Evolutionary conservation across 768 basidiomycete species (phyloP).

Genomic region (Gyrodon lividus): DNA sequence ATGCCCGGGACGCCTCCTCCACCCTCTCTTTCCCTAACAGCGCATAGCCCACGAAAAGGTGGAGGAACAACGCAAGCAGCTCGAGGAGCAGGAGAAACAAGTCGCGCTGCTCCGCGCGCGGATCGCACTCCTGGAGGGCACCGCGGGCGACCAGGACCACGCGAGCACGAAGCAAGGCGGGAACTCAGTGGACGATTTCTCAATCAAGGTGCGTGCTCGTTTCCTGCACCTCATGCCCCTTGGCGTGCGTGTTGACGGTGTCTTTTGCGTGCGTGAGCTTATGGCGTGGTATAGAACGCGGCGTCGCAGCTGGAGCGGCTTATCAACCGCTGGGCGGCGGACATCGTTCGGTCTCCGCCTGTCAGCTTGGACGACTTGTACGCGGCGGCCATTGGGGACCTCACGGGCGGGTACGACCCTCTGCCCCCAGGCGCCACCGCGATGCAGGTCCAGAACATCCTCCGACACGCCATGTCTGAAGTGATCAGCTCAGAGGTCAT

Average conservation of each 20-base stretch:
- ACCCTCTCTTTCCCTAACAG: constrained; percentile 33
- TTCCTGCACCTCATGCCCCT: background rate
- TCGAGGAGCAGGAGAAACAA: constrained; percentile 82
- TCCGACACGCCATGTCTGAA: constrained; percentile 80
- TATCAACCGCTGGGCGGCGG: constrained; percentile 87
- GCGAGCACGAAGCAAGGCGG: constrained; percentile 41
- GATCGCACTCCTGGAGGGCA: constrained; percentile 73
- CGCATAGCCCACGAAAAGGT: constrained; percentile 88
- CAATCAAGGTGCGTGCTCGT: constrained; percentile 63
- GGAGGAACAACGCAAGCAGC: constrained; percentile 73
- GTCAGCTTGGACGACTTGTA: constrained; percentile 52
- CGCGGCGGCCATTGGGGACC: constrained; percentile 57
- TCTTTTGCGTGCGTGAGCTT: background rate
- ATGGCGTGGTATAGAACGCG: constrained; percentile 51
- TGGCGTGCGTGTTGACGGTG: background rate
- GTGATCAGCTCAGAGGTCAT: constrained; percentile 72
- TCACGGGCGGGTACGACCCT: constrained; percentile 50
- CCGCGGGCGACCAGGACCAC: constrained; percentile 38
- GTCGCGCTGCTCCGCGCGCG: constrained; percentile 70
- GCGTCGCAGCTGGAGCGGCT: constrained; percentile 79
- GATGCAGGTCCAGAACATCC: constrained; percentile 75
- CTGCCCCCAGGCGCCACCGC: constrained; percentile 47
- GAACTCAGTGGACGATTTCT: constrained; percentile 81
- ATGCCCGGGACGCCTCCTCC: no score
- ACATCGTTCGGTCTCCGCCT: constrained; percentile 60